These are phyloP conservation scores for Hordeum marinum DNA, from an alignment of 176 grass and related monocot genomes.

Conservation along the genomic window DNA sequence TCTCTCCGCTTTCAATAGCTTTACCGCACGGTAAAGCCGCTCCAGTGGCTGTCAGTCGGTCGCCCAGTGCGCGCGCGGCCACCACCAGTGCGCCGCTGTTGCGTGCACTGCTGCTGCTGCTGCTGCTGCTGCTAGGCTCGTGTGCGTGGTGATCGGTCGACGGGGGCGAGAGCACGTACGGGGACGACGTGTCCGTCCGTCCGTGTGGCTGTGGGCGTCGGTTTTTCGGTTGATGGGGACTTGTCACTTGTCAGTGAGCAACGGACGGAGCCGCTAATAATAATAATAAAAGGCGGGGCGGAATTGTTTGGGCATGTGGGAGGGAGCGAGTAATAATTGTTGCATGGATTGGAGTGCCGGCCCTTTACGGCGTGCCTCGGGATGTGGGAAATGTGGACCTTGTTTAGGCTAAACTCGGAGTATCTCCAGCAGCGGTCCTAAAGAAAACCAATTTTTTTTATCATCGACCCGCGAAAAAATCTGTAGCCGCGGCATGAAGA, in stretches of 20 bases:
- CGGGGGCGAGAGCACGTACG: not conserved
- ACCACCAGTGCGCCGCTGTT: not conserved
- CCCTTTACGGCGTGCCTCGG: not conserved
- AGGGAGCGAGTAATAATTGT: not conserved
- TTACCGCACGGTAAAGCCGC: not conserved
- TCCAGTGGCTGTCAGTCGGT: no score
- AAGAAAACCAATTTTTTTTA: no score
- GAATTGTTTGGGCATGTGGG: slow-evolving; percentile 5
- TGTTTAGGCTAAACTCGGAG: not conserved
- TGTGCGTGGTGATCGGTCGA: not conserved
- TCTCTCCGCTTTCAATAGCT: not conserved
- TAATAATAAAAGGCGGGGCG: not conserved
- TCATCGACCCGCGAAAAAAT: no score
- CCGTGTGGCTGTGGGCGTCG: no score
- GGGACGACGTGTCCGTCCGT: no score
- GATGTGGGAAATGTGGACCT: not conserved
- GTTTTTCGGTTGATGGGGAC: not conserved
- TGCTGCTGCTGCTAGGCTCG: not conserved
- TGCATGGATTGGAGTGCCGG: not conserved
- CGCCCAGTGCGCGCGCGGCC: no score
- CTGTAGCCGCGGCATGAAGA: no score
- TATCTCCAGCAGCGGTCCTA: no score
- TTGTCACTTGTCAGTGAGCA: not conserved
- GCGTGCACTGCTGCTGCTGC: not conserved
- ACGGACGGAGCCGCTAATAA: no score